Conservation (phyloP, 345 rosid genomes). For the Salix exigua region DNA sequence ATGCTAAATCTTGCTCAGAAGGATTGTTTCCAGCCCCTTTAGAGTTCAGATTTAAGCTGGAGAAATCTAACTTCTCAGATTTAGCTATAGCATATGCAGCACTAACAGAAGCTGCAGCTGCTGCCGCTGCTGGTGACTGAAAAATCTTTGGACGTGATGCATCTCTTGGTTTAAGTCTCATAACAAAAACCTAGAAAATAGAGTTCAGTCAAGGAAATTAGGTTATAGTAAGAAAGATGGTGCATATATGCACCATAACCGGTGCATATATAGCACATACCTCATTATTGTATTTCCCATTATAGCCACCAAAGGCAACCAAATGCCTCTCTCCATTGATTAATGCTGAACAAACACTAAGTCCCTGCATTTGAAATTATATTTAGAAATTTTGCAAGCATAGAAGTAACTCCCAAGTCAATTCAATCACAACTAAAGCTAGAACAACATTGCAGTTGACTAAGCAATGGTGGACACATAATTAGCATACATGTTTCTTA, state of each 20-base stretch:
- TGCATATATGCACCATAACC: neutral
- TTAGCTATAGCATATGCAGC: slow-evolving; percentile 94
- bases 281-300: slow-evolving; percentile 90
- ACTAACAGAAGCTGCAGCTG: slow-evolving; percentile 95
- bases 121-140: slow-evolving; percentile 94
- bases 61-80: slow-evolving; percentile 64
- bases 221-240: neutral
- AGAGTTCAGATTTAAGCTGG: slow-evolving; percentile 30
- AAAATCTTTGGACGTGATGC: slow-evolving; percentile 66
- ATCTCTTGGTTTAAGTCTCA: slow-evolving; percentile 75
- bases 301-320: slow-evolving; percentile 96
- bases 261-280: slow-evolving; percentile 32
- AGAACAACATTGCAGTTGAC: neutral
- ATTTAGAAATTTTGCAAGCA: slow-evolving; percentile 8
- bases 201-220: slow-evolving; percentile 10
- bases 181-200: slow-evolving; percentile 55
- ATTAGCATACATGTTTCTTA: too few species aligned
- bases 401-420: neutral
- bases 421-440: neutral
- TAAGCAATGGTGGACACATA: neutral
- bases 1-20: slow-evolving; percentile 37
- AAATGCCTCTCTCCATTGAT: slow-evolving; percentile 64
- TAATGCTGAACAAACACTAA: slow-evolving; percentile 67
- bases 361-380: slow-evolving; percentile 60
- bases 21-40: slow-evolving; percentile 36